Conservation (phyloP, 192 early-diverging fungal genomes). For the Coemansia sp. region DNA sequence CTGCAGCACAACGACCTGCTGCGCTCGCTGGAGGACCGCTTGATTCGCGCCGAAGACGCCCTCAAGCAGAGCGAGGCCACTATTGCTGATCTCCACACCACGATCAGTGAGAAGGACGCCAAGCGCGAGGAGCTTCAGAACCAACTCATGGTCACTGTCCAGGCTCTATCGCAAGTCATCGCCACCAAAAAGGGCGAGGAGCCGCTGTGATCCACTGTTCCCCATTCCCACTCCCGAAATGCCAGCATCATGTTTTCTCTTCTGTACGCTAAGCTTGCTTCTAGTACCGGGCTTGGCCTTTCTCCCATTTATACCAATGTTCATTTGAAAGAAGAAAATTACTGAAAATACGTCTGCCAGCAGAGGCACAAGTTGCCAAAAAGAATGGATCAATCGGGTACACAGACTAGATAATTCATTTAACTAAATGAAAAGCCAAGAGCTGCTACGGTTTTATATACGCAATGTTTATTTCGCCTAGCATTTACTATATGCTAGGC, state of each 20-base stretch:
- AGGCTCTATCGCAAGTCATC: slow-evolving; percentile 52
- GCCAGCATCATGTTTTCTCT: neutral
- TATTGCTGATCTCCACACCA: slow-evolving; percentile 41
- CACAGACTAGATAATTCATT: neutral
- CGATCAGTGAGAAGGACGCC: slow-evolving; percentile 47
- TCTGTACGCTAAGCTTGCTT: neutral
- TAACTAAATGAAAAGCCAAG: no score
- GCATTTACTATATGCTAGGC: no score
- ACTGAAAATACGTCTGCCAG: no score
- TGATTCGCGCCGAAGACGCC: slow-evolving; percentile 46
- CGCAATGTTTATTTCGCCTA: no score
- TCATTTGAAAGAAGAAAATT: neutral
- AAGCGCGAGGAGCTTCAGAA: slow-evolving; percentile 54
- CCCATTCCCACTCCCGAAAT: neutral
- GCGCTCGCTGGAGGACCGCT: slow-evolving; percentile 46
- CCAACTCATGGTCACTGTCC: slow-evolving; percentile 55
- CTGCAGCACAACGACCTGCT: slow-evolving; percentile 48
- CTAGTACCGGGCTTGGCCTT: neutral
- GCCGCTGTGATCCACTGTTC: neutral
- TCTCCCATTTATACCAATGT: neutral
- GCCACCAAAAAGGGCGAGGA: slow-evolving; percentile 50
- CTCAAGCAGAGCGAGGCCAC: slow-evolving; percentile 47
- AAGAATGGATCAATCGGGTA: neutral
- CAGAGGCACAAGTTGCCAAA: neutral
- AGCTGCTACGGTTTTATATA: no score